Evolutionary conservation across 2,329 filamentous ascomycete species (phyloP).

Genomic region (Aulographum hederae): DNA sequence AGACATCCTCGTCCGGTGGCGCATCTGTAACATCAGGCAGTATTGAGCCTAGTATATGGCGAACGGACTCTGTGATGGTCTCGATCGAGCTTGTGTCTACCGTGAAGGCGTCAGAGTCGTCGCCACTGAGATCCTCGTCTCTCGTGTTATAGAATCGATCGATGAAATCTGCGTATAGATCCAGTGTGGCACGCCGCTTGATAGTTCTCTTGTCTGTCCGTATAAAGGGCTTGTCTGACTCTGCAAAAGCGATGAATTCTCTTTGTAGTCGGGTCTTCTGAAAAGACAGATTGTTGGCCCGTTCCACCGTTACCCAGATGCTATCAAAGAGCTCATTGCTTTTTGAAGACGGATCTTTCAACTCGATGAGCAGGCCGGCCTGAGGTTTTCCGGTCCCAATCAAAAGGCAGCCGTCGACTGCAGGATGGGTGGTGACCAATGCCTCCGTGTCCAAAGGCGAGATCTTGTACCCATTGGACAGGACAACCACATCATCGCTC

Average conservation of each 20-base stretch:
- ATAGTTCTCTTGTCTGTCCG: not conserved
- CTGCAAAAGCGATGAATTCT: not conserved
- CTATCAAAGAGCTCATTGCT: not conserved
- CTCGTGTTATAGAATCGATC: not conserved
- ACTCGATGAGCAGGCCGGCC: not conserved
- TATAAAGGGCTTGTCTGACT: not conserved
- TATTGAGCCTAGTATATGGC: too few species aligned
- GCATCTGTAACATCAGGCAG: too few species aligned
- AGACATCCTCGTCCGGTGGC: too few species aligned
- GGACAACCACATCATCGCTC: constrained; percentile 30
- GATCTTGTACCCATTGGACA: constrained; percentile 9
- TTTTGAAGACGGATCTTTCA: not conserved
- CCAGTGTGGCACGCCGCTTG: not conserved
- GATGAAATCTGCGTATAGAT: not conserved
- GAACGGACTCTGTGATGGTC: too few species aligned
- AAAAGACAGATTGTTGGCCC: not conserved
- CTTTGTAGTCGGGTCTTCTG: not conserved
- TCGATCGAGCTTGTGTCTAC: too few species aligned
- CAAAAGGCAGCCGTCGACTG: not conserved
- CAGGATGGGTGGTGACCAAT: not conserved
- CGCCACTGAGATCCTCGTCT: too few species aligned
- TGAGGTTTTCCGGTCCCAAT: not conserved
- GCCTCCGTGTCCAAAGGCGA: not conserved
- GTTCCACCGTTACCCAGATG: not conserved
- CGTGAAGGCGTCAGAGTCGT: too few species aligned